These are phyloP conservation scores for Microdochium nivale DNA, from an alignment of 2,329 filamentous ascomycete species.

Conservation along the genomic window DNA sequence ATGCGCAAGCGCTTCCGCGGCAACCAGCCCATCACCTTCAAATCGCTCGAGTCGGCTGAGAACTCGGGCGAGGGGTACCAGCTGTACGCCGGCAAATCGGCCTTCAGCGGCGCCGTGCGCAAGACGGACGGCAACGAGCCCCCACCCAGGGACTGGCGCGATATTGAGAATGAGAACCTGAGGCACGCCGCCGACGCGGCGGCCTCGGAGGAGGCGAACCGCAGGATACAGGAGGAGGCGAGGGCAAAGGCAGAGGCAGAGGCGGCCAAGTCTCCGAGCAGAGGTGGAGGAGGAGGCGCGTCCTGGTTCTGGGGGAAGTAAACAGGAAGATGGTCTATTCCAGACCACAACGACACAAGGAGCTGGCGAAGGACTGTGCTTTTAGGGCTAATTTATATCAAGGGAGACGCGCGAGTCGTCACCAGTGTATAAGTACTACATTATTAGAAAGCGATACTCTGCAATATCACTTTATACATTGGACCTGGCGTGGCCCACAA, in stretches of 20 bases:
- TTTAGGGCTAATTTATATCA: too few species aligned
- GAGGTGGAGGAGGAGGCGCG: neutral
- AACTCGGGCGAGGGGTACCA: slow-evolving; percentile 51
- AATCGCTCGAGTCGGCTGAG: slow-evolving; percentile 52
- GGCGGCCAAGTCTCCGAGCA: neutral
- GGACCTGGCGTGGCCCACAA: too few species aligned
- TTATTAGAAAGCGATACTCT: too few species aligned
- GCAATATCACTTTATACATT: neutral
- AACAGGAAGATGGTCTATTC: neutral
- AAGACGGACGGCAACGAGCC: slow-evolving; percentile 61
- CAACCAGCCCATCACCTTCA: slow-evolving; percentile 73
- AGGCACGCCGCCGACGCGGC: neutral
- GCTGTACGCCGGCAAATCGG: slow-evolving; percentile 70
- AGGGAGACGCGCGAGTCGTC: too few species aligned
- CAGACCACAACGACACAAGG: neutral
- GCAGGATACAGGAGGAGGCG: neutral
- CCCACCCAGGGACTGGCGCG: slow-evolving; percentile 52
- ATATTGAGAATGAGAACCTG: slow-evolving; percentile 51
- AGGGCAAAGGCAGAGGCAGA: neutral
- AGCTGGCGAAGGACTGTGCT: neutral
- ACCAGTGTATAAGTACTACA: too few species aligned
- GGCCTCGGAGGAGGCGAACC: neutral
- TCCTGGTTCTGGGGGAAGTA: neutral
- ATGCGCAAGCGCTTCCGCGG: slow-evolving; percentile 98
- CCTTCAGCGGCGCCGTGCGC: slow-evolving; percentile 56